phyloP scores from a whole-genome alignment of 495 filamentous ascomycete species.

The Penicillium paradoxum region DNA sequence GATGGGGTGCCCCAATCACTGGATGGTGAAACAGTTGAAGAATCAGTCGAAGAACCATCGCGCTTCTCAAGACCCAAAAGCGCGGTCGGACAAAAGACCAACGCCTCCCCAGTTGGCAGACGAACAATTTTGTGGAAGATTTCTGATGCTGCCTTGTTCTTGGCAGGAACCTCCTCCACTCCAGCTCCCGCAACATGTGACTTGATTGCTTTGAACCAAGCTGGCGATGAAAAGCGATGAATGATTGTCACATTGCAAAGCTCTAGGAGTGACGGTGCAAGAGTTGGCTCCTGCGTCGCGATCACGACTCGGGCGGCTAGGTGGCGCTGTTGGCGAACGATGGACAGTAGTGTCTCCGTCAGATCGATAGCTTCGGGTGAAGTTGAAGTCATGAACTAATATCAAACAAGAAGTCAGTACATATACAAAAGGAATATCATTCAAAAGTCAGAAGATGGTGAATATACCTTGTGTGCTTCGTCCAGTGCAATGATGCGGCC shows the following conservation, averaged over 20 bases:
- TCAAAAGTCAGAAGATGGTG: too few relatives aligned
- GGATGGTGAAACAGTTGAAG: background rate
- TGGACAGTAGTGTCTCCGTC: slow-evolving; percentile 58
- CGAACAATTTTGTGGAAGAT: slow-evolving; percentile 53
- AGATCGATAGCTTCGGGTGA: slow-evolving; percentile 43
- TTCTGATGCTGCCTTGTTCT: slow-evolving; percentile 14
- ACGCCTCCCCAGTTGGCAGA: slow-evolving; percentile 54
- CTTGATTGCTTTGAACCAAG: slow-evolving; percentile 60
- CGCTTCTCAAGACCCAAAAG: background rate
- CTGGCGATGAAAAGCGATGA: slow-evolving; percentile 67
- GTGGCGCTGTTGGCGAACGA: slow-evolving; percentile 69
- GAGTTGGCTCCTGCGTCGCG: slow-evolving; percentile 75
- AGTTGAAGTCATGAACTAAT: slow-evolving; percentile 43
- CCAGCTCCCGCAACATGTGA: slow-evolving; percentile 51
- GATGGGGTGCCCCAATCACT: background rate
- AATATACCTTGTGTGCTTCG: slow-evolving; percentile 53
- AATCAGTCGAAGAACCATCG: background rate
- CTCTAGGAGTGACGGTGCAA: slow-evolving; percentile 62
- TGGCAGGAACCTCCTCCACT: slow-evolving; percentile 5
- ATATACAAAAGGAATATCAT: background rate
- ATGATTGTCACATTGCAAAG: slow-evolving; percentile 70
- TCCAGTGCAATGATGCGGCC: slow-evolving; percentile 54
- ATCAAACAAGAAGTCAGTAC: background rate
- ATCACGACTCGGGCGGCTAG: slow-evolving; percentile 61
- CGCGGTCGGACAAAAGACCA: slow-evolving; percentile 53